A percentile compares a stretch with the other conserved stretches of the same genome.
phyloP scores from a whole-genome alignment of 805 yeast species.

The Saccharomycopsis microspora region DNA sequence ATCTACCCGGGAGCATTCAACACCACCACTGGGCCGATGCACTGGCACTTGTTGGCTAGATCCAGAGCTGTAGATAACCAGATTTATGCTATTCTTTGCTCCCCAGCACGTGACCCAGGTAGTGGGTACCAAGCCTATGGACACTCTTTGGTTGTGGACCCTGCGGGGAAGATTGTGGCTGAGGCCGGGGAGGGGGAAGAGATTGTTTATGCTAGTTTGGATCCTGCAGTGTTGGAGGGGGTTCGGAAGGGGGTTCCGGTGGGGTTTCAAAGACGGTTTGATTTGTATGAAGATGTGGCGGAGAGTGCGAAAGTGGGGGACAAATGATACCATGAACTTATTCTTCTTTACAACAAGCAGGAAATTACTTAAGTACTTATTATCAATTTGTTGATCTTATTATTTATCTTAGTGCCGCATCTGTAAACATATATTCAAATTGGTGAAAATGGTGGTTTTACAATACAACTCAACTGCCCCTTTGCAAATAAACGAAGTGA shows the following conservation, averaged over 20 bases:
- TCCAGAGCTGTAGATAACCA: conserved; percentile 71
- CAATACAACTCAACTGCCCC: no score
- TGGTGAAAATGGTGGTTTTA: no score
- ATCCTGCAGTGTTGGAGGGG: conserved; percentile 43
- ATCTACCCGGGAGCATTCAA: conserved; percentile 78
- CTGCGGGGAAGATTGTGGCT: conserved; percentile 45
- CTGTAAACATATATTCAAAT: background rate
- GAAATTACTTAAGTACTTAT: background rate
- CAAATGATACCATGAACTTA: background rate
- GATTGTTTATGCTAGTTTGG: conserved; percentile 62
- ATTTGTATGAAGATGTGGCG: conserved; percentile 20
- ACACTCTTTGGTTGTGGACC: conserved; percentile 53
- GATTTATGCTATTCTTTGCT: conserved; percentile 62
- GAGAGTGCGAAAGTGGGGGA: background rate
- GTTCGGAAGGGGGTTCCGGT: conserved; percentile 64
- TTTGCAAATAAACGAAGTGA: no score
- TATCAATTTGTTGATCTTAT: background rate
- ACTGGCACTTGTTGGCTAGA: conserved; percentile 68
- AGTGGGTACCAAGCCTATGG: conserved; percentile 56
- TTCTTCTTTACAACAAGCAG: background rate
- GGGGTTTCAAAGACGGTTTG: conserved; percentile 59
- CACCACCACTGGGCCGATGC: conserved; percentile 75
- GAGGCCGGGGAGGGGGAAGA: conserved; percentile 77
- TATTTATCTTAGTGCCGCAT: background rate
- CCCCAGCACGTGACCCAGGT: conserved; percentile 74